These are phyloP conservation scores for Stephania yunnanensis DNA, from an alignment of 164 flowering plant genomes.

Conservation along the genomic window DNA sequence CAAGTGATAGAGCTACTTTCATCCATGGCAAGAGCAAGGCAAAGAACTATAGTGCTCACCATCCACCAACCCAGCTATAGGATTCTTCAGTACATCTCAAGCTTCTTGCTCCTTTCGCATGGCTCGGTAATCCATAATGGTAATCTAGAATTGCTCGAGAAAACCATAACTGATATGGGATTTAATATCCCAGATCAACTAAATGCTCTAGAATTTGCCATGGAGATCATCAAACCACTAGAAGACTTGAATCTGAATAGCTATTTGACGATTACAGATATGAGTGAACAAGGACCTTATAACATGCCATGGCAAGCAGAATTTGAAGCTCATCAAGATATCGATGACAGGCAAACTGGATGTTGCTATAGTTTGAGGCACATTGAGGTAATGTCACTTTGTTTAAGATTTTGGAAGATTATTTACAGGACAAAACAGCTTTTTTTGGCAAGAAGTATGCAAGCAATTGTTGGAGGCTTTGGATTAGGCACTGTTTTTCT, in stretches of 20 bases:
- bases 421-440: slow-evolving; percentile 87
- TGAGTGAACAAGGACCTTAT: slow-evolving; percentile 13
- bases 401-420: slow-evolving; percentile 73
- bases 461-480: slow-evolving; percentile 81
- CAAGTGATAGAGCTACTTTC: slow-evolving; percentile 76
- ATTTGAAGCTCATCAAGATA: neutral
- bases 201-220: slow-evolving; percentile 69
- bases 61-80: slow-evolving; percentile 92
- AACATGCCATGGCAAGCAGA: slow-evolving; percentile 25
- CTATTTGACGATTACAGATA: slow-evolving; percentile 1
- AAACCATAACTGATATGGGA: slow-evolving; percentile 44
- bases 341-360: neutral
- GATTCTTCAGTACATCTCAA: slow-evolving; percentile 55
- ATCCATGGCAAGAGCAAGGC: slow-evolving; percentile 54
- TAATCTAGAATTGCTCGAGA: slow-evolving; percentile 57
- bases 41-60: slow-evolving; percentile 55
- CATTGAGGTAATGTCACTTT: slow-evolving; percentile 49
- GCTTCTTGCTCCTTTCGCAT: slow-evolving; percentile 60
- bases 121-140: slow-evolving; percentile 74
- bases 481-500: slow-evolving; percentile 76
- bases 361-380: slow-evolving; percentile 16
- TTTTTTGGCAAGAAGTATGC: slow-evolving; percentile 79
- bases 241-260: slow-evolving; percentile 28
- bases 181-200: slow-evolving; percentile 58
- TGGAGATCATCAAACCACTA: slow-evolving; percentile 59